These are phyloP conservation scores for Phlebiopsis gigantea DNA, from an alignment of 768 basidiomycete genomes.

Conservation along the genomic window DNA sequence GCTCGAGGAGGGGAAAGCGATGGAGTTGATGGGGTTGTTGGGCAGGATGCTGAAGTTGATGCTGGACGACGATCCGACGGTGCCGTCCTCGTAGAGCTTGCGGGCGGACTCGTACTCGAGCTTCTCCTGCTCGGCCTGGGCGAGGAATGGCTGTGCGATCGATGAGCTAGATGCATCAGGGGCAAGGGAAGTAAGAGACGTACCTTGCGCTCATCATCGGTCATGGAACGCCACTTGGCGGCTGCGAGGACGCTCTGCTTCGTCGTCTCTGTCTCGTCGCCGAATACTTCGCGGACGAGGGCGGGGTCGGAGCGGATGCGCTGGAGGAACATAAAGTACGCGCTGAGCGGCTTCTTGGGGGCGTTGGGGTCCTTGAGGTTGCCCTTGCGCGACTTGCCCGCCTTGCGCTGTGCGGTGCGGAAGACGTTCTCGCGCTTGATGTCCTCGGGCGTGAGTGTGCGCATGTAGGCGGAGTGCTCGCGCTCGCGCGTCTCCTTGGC, in stretches of 20 bases:
- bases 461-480: constrained; percentile 81
- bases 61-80: constrained; percentile 58
- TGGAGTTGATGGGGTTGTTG: constrained; percentile 49
- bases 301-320: constrained; percentile 75
- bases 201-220: constrained; percentile 90
- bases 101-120: constrained; percentile 86
- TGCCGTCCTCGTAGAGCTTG: constrained; percentile 82
- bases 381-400: constrained; percentile 86
- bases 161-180: constrained; percentile 13
- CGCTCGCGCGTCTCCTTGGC: constrained; percentile 83
- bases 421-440: constrained; percentile 92
- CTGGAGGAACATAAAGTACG: constrained; percentile 94
- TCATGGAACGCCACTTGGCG: constrained; percentile 89
- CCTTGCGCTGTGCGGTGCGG: constrained; percentile 88
- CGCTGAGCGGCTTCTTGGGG: constrained; percentile 91
- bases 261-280: constrained; percentile 88
- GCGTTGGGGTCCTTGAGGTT: constrained; percentile 98
- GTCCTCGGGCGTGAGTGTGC: constrained; percentile 85
- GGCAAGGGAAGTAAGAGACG: constrained; percentile 16
- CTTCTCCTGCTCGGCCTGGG: constrained; percentile 93
- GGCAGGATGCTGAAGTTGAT: constrained; percentile 81
- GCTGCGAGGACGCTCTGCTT: constrained; percentile 93
- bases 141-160: constrained; percentile 71
- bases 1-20: constrained; percentile 30
- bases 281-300: constrained; percentile 78